A percentile compares a stretch with the other conserved stretches of the same genome.
These are phyloP conservation scores for Lipomyces spencermartinsiae DNA, from an alignment of 805 yeast genomes.

Conservation along the genomic window DNA sequence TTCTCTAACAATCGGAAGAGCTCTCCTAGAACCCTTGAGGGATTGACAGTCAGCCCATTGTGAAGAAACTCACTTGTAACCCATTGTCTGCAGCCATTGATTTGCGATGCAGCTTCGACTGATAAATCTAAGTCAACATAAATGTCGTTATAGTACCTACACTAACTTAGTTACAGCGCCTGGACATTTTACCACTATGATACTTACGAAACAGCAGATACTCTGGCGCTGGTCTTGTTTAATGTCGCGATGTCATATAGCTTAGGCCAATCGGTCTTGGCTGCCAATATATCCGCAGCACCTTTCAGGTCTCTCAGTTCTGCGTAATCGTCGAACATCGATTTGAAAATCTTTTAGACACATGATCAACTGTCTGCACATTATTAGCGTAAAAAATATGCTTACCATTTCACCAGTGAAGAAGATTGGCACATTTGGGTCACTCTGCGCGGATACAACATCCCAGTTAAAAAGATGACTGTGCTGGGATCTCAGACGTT, in stretches of 20 bases:
- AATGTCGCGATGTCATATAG: slow-evolving; percentile 49
- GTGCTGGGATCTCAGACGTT: slow-evolving; percentile 43
- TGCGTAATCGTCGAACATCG: slow-evolving; percentile 57
- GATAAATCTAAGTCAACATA: slow-evolving; percentile 54
- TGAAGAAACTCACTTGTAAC: slow-evolving; percentile 55
- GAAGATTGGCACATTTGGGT: slow-evolving; percentile 44
- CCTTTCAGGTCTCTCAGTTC: slow-evolving; percentile 52
- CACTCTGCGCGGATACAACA: slow-evolving; percentile 16
- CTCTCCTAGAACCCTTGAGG: slow-evolving; percentile 49
- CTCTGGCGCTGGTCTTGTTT: slow-evolving; percentile 34
- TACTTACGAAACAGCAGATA: slow-evolving; percentile 37
- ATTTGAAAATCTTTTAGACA: slow-evolving; percentile 49
- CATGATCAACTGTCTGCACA: neutral
- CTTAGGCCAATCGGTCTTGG: slow-evolving; percentile 48
- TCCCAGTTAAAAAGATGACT: slow-evolving; percentile 45
- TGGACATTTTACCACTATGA: neutral
- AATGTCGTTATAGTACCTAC: slow-evolving; percentile 40
- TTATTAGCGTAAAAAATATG: neutral
- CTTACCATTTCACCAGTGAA: slow-evolving; percentile 61
- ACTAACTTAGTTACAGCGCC: neutral
- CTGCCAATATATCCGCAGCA: slow-evolving; percentile 48
- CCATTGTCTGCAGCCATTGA: slow-evolving; percentile 51
- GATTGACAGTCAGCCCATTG: slow-evolving; percentile 51
- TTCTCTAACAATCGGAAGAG: slow-evolving; percentile 48
- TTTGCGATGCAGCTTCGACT: slow-evolving; percentile 46